Evolutionary conservation across 2,329 filamentous ascomycete species (phyloP), one percentile per base, ranked within the genome.

Genomic region (Tolypocladium amazonense): DNA sequence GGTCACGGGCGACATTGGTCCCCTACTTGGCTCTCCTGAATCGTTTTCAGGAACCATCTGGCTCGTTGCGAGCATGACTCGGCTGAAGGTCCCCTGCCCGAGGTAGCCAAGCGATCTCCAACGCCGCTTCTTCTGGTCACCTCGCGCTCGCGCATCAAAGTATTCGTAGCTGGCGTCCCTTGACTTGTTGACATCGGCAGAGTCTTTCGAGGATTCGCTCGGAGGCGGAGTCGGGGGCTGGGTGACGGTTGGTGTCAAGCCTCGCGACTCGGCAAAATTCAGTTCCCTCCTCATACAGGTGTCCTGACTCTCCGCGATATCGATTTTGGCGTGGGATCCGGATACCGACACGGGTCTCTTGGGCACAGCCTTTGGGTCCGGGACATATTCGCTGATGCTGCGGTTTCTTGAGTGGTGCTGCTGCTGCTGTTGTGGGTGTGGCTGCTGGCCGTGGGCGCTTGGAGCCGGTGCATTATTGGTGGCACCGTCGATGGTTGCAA

Each of bases 1-100:
- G 1, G 73, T 56, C 62, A 64, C 62, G 58, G 71, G 59, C 64
- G 67, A 78, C 69, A 70, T 64, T 1, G 68, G 68, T 14, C 67
- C 60, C 72, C 74, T 63, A 14, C 61, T 61, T n/a, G 60, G 62
- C 35, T 63, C 59, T 23, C 58, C 52, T 2, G 57, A 53, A 20
- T 79, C 76, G 43, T 81, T 78, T 0, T 81, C 78, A 12, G 78
- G 71, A 14, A 77, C 74, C 47, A 85, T 81, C 69, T 95, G 86
- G 67, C 89, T 91, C 14, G 92, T 96, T 5, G 92, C 94, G 50
- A 99, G 79, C 75, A 95, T 88, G 25, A 99, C 94, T 68, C 90
- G 90, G 71, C 92, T 97, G 72, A 99, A 99, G 0, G 94, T 97
- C 43, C 94, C 94, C 67, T 96, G 90, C 6, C 94, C 94, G 7